phyloP scores from a whole-genome alignment of 805 yeast species.

The Soucietia sequanensis region DNA sequence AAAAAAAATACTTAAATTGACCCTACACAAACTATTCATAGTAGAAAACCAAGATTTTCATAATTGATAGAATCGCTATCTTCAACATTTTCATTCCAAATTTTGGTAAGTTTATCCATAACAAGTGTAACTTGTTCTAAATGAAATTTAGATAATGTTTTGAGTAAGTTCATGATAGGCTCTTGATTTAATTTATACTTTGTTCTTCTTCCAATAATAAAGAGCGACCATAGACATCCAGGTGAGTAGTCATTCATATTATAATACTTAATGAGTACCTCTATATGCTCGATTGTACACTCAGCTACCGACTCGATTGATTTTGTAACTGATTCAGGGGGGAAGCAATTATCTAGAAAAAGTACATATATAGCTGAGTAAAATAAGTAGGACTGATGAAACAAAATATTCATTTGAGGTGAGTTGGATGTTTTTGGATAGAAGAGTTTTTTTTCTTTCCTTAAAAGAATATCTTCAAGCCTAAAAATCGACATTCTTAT shows the following conservation, averaged over 20 bases:
- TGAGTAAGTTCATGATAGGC: background rate
- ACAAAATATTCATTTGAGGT: background rate
- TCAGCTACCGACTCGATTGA: background rate
- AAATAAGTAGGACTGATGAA: slow-evolving; percentile 1
- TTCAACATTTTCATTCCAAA: slow-evolving; percentile 1
- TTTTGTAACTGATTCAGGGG: background rate
- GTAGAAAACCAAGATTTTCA: background rate
- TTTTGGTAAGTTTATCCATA: background rate
- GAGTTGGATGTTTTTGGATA: background rate
- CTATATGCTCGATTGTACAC: background rate
- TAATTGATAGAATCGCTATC: too few species aligned
- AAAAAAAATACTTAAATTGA: too few species aligned
- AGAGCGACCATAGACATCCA: slow-evolving; percentile 2
- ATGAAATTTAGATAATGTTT: background rate
- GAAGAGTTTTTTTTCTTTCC: background rate
- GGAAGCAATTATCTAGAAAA: background rate
- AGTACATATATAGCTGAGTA: slow-evolving; percentile 1
- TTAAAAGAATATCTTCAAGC: slow-evolving; percentile 1
- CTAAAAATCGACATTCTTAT: background rate
- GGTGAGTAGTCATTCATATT: background rate
- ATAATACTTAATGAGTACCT: background rate
- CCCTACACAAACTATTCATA: background rate
- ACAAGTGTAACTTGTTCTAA: background rate
- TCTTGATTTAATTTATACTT: background rate
- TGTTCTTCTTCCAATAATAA: background rate